Conservation (phyloP, 2,329 filamentous ascomycete species). For the Neoascochyta sp. region DNA sequence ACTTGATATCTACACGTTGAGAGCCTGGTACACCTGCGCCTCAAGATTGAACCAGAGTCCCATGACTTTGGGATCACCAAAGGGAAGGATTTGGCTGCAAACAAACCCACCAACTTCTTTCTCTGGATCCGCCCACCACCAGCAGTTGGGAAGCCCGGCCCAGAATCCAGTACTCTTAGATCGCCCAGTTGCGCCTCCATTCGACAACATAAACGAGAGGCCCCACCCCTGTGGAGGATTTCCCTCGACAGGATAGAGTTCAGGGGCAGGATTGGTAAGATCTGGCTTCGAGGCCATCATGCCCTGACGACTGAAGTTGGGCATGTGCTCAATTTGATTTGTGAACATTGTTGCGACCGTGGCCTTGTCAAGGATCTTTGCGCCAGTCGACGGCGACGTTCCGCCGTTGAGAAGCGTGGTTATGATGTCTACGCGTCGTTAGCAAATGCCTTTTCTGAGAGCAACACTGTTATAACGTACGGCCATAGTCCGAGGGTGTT, state of each 20-base stretch:
- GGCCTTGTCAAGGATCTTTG: conserved; percentile 51
- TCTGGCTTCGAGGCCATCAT: conserved; percentile 50
- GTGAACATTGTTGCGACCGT: conserved; percentile 63
- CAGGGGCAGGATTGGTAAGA: conserved; percentile 47
- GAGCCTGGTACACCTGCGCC: conserved; percentile 21
- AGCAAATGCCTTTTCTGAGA: conserved; percentile 5
- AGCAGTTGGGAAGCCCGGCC: conserved; percentile 59
- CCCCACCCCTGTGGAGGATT: conserved; percentile 61
- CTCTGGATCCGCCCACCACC: conserved; percentile 60
- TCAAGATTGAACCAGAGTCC: conserved; percentile 22
- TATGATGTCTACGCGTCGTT: conserved; percentile 50
- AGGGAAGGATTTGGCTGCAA: conserved; percentile 29
- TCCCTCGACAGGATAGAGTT: conserved; percentile 47
- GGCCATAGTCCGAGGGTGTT: conserved; percentile 56
- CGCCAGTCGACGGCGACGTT: conserved; percentile 54
- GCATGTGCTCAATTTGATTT: conserved; percentile 56
- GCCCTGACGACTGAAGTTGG: conserved; percentile 48
- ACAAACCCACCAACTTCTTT: conserved; percentile 50
- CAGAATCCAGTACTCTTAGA: conserved; percentile 49
- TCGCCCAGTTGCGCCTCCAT: conserved; percentile 21
- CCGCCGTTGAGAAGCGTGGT: conserved; percentile 62
- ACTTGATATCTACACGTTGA: too few relatives aligned
- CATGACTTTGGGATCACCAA: conserved; percentile 25
- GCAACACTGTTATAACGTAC: conserved; percentile 39
- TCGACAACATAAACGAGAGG: conserved; percentile 54